A percentile compares a stretch with the other conserved stretches of the same genome.
Conservation (phyloP, 2,329 filamentous ascomycete species). For the Alternaria ventricosa region DNA sequence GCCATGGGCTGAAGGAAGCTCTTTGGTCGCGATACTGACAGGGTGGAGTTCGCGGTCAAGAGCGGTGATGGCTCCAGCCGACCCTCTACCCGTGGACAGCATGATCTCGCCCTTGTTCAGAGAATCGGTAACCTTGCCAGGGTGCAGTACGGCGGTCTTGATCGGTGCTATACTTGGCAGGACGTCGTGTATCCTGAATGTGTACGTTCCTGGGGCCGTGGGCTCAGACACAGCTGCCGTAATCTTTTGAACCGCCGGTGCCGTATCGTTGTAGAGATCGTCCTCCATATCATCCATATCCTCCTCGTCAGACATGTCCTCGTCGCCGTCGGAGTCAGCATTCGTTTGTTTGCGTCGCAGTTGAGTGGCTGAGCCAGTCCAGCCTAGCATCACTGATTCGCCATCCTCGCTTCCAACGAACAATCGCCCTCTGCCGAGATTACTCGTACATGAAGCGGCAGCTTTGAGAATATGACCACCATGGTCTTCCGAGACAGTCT, state of each 20-base stretch:
- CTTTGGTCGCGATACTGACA: slow-evolving; percentile 70
- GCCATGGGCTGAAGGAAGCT: slow-evolving; percentile 74
- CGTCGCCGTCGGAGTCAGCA: slow-evolving; percentile 62
- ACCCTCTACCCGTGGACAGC: slow-evolving; percentile 67
- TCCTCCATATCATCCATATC: slow-evolving; percentile 62
- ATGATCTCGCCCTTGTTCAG: slow-evolving; percentile 58
- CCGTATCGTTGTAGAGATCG: slow-evolving; percentile 69
- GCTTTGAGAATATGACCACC: slow-evolving; percentile 69
- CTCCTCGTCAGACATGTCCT: slow-evolving; percentile 62
- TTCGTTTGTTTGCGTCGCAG: slow-evolving; percentile 67
- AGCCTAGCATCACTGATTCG: slow-evolving; percentile 82
- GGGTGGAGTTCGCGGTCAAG: slow-evolving; percentile 81
- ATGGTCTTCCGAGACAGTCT: slow-evolving; percentile 65
- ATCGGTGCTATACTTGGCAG: slow-evolving; percentile 82
- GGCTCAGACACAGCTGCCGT: slow-evolving; percentile 45
- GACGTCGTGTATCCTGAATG: slow-evolving; percentile 78
- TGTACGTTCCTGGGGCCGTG: slow-evolving; percentile 67
- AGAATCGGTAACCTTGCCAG: slow-evolving; percentile 28
- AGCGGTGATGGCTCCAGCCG: slow-evolving; percentile 73
- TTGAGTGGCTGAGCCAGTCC: slow-evolving; percentile 69
- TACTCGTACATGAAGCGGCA: slow-evolving; percentile 72
- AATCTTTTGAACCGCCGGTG: slow-evolving; percentile 51
- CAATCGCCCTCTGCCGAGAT: slow-evolving; percentile 70
- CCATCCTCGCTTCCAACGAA: slow-evolving; percentile 87
- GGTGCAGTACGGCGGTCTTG: slow-evolving; percentile 73